phyloP scores from a whole-genome alignment of 2,329 filamentous ascomycete species.

The Myotisia sp. region DNA sequence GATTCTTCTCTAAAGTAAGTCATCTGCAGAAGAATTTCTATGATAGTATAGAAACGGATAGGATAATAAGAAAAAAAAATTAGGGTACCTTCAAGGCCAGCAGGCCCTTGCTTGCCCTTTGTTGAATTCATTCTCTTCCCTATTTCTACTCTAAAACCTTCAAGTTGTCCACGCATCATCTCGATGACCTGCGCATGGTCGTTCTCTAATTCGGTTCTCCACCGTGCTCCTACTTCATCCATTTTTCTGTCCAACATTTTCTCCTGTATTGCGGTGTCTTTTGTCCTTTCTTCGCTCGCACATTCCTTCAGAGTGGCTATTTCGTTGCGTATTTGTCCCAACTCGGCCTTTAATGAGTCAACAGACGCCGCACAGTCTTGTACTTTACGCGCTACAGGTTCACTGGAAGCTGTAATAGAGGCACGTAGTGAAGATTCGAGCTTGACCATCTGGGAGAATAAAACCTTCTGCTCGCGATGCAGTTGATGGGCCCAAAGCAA shows the following conservation, averaged over 20 bases:
- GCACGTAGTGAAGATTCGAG: conserved; percentile 10
- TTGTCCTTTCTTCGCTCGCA: conserved; percentile 13
- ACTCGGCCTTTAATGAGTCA: conserved; percentile 1
- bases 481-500: conserved; percentile 28
- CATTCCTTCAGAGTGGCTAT: too few species aligned
- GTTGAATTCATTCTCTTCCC: too few species aligned
- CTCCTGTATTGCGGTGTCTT: not conserved
- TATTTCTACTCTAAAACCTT: conserved; percentile 2
- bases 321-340: conserved; percentile 1
- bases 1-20: too few species aligned
- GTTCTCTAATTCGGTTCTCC: not conserved
- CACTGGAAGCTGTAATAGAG: not conserved
- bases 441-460: conserved; percentile 17
- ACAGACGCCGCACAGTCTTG: not conserved
- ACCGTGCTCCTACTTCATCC: conserved; percentile 1
- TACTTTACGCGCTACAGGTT: not conserved
- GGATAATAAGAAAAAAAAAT: too few species aligned
- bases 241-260: not conserved
- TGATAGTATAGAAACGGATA: too few species aligned
- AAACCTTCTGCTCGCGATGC: conserved; percentile 23
- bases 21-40: too few species aligned
- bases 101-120: too few species aligned
- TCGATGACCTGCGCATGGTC: conserved; percentile 2
- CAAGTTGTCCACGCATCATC: conserved; percentile 5
- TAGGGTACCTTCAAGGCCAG: too few species aligned